Percentiles rank a stretch among this genome's conserved stretches.
These are phyloP conservation scores for Conoideocrella luteorostrata DNA, from an alignment of 2,329 filamentous ascomycete genomes.

Conservation along the genomic window DNA sequence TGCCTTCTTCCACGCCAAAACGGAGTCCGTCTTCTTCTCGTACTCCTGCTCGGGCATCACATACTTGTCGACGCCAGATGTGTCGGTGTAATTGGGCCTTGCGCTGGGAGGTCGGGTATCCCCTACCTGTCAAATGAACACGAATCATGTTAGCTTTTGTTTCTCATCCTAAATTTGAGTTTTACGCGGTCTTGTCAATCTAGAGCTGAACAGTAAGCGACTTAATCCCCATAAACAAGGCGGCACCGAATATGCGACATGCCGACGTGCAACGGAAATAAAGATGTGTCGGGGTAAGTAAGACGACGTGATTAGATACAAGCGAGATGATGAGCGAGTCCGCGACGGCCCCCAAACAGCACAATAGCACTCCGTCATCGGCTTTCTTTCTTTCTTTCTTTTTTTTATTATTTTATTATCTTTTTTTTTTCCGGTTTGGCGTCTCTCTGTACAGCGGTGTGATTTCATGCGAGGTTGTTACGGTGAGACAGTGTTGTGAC, in stretches of 20 bases:
- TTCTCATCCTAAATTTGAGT: too few relatives aligned
- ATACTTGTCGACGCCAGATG: slow-evolving; percentile 80
- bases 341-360: slow-evolving; percentile 1
- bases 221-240: too few relatives aligned
- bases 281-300: too few relatives aligned
- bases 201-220: too few relatives aligned
- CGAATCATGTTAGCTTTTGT: slow-evolving; percentile 20
- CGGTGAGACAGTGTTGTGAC: slow-evolving; percentile 13
- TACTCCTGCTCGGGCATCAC: slow-evolving; percentile 82
- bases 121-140: slow-evolving; percentile 50
- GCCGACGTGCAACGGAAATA: not conserved
- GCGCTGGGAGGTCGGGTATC: slow-evolving; percentile 72
- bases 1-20: slow-evolving; percentile 92
- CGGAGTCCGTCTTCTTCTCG: slow-evolving; percentile 77
- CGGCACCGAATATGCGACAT: too few relatives aligned
- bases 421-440: too few relatives aligned
- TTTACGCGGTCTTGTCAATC: too few relatives aligned
- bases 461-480: slow-evolving; percentile 1
- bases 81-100: slow-evolving; percentile 74
- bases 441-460: not conserved
- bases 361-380: too few relatives aligned
- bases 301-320: too few relatives aligned
- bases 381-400: too few relatives aligned
- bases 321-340: not conserved
- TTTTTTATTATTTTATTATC: too few relatives aligned